Evolutionary conservation across 2,329 filamentous ascomycete genomes (phyloP).

Genomic region (Phoma sp.): DNA sequence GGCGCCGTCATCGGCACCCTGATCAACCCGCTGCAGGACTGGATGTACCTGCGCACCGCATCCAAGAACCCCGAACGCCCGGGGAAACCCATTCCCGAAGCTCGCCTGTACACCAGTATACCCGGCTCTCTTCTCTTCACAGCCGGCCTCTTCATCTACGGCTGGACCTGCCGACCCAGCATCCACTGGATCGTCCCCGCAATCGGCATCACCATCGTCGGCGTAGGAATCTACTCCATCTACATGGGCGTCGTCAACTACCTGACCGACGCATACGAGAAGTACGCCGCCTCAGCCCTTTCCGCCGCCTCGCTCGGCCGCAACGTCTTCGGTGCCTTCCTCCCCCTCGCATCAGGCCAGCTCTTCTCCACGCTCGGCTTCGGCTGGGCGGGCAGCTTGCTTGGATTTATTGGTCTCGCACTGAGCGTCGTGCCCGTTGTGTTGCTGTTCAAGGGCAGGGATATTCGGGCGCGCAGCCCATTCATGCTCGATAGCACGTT

Average conservation of each 20-base stretch:
- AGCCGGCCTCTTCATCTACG: constrained; percentile 38
- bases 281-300: constrained; percentile 56
- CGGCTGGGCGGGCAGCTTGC: constrained; percentile 52
- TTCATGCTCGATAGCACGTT: constrained; percentile 45
- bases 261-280: constrained; percentile 56
- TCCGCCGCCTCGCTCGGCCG: constrained; percentile 55
- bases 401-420: constrained; percentile 52
- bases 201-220: constrained; percentile 32
- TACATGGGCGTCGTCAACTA: constrained; percentile 59
- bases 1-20: constrained; percentile 52
- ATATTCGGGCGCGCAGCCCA: constrained; percentile 46
- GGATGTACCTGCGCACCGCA: constrained; percentile 38
- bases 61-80: constrained; percentile 47
- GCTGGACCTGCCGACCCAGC: constrained; percentile 39
- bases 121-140: constrained; percentile 50
- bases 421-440: constrained; percentile 51
- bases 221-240: constrained; percentile 45
- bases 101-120: constrained; percentile 52
- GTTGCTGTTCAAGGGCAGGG: constrained; percentile 50
- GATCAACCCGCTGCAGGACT: constrained; percentile 49
- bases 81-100: constrained; percentile 52
- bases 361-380: constrained; percentile 52
- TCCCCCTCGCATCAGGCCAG: constrained; percentile 53
- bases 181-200: constrained; percentile 44
- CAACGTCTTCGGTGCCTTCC: constrained; percentile 54